phyloP scores from a whole-genome alignment of 2,329 filamentous ascomycete genomes.

The Colletotrichum sublineola region DNA sequence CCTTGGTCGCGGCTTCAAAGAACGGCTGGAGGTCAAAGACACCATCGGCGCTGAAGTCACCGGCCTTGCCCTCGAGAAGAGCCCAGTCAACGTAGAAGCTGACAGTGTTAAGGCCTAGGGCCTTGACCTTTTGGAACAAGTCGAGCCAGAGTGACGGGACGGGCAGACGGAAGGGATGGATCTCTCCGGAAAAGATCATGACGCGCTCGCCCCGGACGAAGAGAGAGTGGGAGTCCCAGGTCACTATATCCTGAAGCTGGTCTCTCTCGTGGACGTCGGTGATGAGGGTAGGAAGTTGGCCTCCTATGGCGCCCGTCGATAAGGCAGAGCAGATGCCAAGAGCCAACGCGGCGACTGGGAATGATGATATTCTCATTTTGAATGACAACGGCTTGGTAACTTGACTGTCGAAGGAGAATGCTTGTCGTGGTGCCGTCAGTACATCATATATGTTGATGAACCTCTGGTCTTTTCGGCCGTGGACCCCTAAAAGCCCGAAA shows the following conservation, averaged over 20 bases:
- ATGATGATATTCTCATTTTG: conserved; percentile 45
- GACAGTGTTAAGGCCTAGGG: conserved; percentile 82
- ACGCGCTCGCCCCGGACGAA: conserved; percentile 78
- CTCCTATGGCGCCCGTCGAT: conserved; percentile 39
- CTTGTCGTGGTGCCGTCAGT: background rate
- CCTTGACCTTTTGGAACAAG: conserved; percentile 85
- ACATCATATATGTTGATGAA: background rate
- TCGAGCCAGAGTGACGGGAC: conserved; percentile 71
- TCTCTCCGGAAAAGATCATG: conserved; percentile 80
- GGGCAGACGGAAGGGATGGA: conserved; percentile 74
- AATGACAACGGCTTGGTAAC: background rate
- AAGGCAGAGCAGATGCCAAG: conserved; percentile 39
- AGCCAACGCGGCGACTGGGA: conserved; percentile 34
- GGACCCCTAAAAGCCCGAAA: background rate
- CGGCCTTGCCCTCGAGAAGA: conserved; percentile 79
- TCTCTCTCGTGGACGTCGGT: conserved; percentile 45
- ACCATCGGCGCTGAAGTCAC: conserved; percentile 77
- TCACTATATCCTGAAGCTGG: conserved; percentile 61
- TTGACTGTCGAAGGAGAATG: background rate
- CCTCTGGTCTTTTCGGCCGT: background rate
- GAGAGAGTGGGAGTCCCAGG: conserved; percentile 80
- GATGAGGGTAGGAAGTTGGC: conserved; percentile 42
- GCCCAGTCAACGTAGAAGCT: conserved; percentile 88
- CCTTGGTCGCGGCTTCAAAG: conserved; percentile 79
- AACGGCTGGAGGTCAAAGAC: conserved; percentile 81